Evolutionary conservation across 2,329 filamentous ascomycete species (phyloP).

Genomic region (Ophiocordyceps australis): DNA sequence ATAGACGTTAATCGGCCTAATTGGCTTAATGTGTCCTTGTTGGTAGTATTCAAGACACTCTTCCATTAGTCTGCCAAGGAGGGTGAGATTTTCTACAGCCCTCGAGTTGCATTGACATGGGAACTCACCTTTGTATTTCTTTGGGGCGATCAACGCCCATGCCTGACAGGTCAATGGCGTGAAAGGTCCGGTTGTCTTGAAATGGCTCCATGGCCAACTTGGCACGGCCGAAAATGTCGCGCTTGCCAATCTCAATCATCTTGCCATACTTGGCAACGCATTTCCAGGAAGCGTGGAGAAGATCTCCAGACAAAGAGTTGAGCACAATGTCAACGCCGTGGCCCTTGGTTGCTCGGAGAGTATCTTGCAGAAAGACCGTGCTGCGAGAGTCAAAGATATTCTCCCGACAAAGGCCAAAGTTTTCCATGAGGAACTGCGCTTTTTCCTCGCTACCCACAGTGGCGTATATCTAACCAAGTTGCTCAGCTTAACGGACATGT

Average conservation of each 20-base stretch:
- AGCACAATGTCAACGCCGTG: constrained; percentile 17
- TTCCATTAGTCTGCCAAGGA: not conserved
- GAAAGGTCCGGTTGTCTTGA: constrained; percentile 11
- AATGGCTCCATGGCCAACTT: constrained; percentile 25
- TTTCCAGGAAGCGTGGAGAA: constrained; percentile 13
- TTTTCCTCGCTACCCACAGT: constrained; percentile 14
- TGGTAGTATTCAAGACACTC: not conserved
- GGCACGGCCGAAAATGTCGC: constrained; percentile 14
- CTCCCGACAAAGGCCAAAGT: constrained; percentile 5
- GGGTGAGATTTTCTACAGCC: not conserved
- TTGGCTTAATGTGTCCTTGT: constrained; percentile 2
- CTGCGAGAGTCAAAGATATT: constrained; percentile 16
- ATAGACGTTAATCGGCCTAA: constrained; percentile 1
- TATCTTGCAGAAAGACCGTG: constrained; percentile 9
- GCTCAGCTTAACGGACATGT: not conserved
- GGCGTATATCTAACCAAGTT: constrained; percentile 2
- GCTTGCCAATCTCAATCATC: constrained; percentile 15
- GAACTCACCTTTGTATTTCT: not conserved
- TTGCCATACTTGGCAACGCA: constrained; percentile 15
- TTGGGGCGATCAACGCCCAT: not conserved
- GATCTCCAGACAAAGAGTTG: constrained; percentile 15
- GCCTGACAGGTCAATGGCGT: constrained; percentile 11
- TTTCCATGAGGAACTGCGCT: constrained; percentile 6
- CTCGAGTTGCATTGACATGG: too few species aligned
- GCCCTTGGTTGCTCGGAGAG: constrained; percentile 9